Conservation (phyloP, 495 filamentous ascomycete species). For the Rusavskia elegans region DNA sequence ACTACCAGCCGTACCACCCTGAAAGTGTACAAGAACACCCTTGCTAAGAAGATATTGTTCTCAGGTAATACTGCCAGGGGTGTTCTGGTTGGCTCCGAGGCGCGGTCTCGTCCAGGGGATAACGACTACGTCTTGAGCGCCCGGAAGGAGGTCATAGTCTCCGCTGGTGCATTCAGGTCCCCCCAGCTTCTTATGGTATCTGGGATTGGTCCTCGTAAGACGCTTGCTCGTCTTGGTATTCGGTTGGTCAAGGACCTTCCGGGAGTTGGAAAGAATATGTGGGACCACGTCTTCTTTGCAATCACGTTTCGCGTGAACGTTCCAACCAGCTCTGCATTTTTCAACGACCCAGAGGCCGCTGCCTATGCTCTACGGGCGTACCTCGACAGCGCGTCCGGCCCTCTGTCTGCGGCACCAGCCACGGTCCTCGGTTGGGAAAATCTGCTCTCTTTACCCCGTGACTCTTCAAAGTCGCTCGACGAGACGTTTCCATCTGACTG, state of each 20-base stretch:
- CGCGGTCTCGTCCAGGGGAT: constrained; percentile 1
- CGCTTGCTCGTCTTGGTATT: constrained; percentile 16
- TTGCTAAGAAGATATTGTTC: constrained; percentile 1
- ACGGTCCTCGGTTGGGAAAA: constrained; percentile 34
- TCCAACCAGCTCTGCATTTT: constrained; percentile 8
- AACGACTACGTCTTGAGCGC: constrained; percentile 4
- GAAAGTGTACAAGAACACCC: not conserved
- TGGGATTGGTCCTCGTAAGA: constrained; percentile 21
- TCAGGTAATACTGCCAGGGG: not conserved
- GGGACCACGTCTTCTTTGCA: constrained; percentile 2
- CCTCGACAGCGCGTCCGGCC: constrained; percentile 13
- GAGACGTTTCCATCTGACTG: constrained; percentile 32
- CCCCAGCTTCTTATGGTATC: constrained; percentile 34
- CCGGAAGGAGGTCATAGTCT: constrained; percentile 1
- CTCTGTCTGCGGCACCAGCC: constrained; percentile 20
- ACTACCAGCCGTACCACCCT: constrained; percentile 9
- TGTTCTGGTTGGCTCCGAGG: constrained; percentile 1
- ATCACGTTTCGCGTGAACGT: constrained; percentile 15
- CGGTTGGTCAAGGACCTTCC: constrained; percentile 14
- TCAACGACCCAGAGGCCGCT: not conserved
- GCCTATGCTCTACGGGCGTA: constrained; percentile 5
- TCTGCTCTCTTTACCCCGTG: constrained; percentile 19
- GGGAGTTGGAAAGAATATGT: constrained; percentile 21
- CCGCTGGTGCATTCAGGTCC: constrained; percentile 17
- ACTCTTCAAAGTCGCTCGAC: constrained; percentile 12